Evolutionary conservation across 768 basidiomycete genomes (phyloP), one percentile per base, ranked within the genome.

Genomic region (Glaciozyma antarctica): DNA sequence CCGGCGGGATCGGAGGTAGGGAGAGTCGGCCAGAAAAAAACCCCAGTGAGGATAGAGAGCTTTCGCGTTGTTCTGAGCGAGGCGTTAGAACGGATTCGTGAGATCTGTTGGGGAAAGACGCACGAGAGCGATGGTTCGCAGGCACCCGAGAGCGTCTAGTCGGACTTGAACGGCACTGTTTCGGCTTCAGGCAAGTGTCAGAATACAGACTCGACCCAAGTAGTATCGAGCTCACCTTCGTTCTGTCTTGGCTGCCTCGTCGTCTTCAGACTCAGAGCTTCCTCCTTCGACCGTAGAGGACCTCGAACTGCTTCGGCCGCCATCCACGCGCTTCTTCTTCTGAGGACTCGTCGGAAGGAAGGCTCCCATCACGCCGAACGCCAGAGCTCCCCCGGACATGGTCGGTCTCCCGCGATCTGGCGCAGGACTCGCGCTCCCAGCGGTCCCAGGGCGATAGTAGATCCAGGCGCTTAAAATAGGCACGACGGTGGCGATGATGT

Each of bases 1-100:
- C 16, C 21, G n/a, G 0, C 65, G 60, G 3, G n/a, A 34, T 1
- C 65, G 49, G 3, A 62, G 32, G 58, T 64, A 66, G 1, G 69
- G 63, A 24, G 69, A 70, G 49, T 70, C 65, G 52, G 65, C 49
- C 19, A 70, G 47, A 34, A 66, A 70, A 47, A 58, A 54, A 15
- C 59, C 28, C 69, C 69, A 70, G 24, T 70, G 65, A 1, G 13
- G 8, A 47, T 66, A 62, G 3, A 70, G 57, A 0, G 52, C 38
- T 3, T 45, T 41, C 7, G 65, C 22, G 26, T 62, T 32, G 30
- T 34, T 41, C 62, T 58, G 55, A 3, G 58, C 9, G 19, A 15
- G 16, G 15, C 15, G 44, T 22, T 8, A 28, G 43, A 8, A n/a
- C 3, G 12, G 28, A 3, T 9, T 21, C 9, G 44, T 7, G 26